Conservation (phyloP, 805 yeast species). For the Komagataella ulmi region DNA sequence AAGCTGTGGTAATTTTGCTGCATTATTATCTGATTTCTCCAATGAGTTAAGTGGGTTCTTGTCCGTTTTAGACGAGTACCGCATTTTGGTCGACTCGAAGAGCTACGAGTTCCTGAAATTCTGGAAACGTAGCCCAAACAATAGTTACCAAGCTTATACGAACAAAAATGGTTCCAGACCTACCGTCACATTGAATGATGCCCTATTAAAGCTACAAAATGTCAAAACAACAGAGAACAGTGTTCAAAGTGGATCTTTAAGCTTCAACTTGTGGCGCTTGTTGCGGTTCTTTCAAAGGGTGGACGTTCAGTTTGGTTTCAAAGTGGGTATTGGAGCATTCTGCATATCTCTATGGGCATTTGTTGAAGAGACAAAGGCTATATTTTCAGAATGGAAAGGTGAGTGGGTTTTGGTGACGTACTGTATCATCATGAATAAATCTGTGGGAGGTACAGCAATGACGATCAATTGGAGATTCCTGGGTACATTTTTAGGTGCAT, state of each 20-base stretch:
- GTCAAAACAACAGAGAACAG: slow-evolving; percentile 4
- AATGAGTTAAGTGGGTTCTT: slow-evolving; percentile 40
- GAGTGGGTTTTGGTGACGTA: slow-evolving; percentile 83
- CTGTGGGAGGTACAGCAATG: slow-evolving; percentile 75
- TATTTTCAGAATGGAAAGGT: slow-evolving; percentile 55
- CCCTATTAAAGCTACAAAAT: slow-evolving; percentile 1
- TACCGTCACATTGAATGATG: slow-evolving; percentile 1
- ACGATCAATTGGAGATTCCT: slow-evolving; percentile 60
- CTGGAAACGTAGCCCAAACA: slow-evolving; percentile 24
- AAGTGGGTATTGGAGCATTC: slow-evolving; percentile 71
- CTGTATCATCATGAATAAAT: slow-evolving; percentile 74
- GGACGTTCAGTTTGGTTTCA: slow-evolving; percentile 66
- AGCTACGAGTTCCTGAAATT: slow-evolving; percentile 41
- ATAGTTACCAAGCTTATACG: background rate
- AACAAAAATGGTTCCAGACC: background rate
- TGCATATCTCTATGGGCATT: slow-evolving; percentile 57
- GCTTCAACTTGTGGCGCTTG: slow-evolving; percentile 31
- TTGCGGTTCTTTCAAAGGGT: slow-evolving; percentile 41
- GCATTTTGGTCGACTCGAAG: slow-evolving; percentile 7
- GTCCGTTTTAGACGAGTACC: slow-evolving; percentile 25
- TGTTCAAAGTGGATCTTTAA: slow-evolving; percentile 6
- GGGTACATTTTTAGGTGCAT: slow-evolving; percentile 68
- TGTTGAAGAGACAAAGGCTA: slow-evolving; percentile 34
- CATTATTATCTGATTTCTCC: slow-evolving; percentile 49
- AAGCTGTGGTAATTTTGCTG: slow-evolving; percentile 68